Evolutionary conservation across 192 early-diverging fungal species (phyloP), one percentile per base, ranked within the genome.

Genomic region (Kappamyces sp.): DNA sequence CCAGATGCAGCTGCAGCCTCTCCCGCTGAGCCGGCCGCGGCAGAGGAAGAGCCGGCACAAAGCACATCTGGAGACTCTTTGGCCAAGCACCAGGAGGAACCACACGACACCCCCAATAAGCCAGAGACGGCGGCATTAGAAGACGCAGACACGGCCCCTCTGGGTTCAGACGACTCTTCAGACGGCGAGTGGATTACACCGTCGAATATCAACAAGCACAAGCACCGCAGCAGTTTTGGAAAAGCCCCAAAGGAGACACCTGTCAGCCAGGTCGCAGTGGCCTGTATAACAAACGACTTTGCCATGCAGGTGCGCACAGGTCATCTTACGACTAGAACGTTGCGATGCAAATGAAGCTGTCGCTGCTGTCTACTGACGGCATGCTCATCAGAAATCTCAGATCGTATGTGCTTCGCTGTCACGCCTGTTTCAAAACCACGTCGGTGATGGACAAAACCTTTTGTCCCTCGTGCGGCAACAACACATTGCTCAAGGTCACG

Each of bases 161-260:
- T 32, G 50, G 12, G 15, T 9, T 8, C 7, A 13, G 50, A 31
- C 33, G 49, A 51, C 33, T 51, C 12, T 31, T 6, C 9, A 70
- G 91, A 88, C 47, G 89, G 83, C 32, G 77, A 66, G 3, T 97
- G 94, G 94, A 97, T 97, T 65, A 97, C 94, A 2, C 94, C 94
- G 0, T 66, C 74, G 13, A 97, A 95, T 66, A 79, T 97, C 59
- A 76, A 81, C 40, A 71, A 85, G 64, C 77, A 79, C 61, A 86
- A 89, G 60, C 78, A 77, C 2, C n/a, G 50, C 2, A 47, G 66
- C 48, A 23, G 35, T 5, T 7, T 5, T 36, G 47, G 15, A 61
- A 9, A 41, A 39, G 47, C 44, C 13, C 58, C 41, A 57, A 60
- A 46, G 36, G 39, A 43, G 58, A 78, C 54, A 49, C 23, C 23